Conservation (phyloP, 1,139 yeast species). For the Blastobotrys serpentis region DNA sequence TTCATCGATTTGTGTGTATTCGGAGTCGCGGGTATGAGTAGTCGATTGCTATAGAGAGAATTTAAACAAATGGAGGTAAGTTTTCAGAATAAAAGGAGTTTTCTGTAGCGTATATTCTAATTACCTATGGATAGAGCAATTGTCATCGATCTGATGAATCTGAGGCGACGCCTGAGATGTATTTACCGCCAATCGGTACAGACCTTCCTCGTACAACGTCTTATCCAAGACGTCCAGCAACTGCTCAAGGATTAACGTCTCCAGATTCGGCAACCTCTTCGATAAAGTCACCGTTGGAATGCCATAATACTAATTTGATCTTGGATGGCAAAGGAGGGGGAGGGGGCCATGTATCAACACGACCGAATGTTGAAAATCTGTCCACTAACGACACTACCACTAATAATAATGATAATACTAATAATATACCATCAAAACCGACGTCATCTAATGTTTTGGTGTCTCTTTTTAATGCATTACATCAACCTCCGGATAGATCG, state of each 20-base stretch:
- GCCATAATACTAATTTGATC: background rate
- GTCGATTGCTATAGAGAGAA: background rate
- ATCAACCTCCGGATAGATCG: background rate
- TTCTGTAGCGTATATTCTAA: background rate
- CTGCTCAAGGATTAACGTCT: conserved; percentile 6
- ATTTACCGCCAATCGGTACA: conserved; percentile 8
- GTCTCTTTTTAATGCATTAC: background rate
- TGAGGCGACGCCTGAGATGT: conserved; percentile 8
- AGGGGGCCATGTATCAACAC: background rate
- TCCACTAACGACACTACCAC: background rate
- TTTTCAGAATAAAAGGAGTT: background rate
- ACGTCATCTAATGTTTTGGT: conserved; percentile 5
- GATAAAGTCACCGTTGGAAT: conserved; percentile 2
- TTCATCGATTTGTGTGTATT: too few species aligned
- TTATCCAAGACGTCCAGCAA: conserved; percentile 8
- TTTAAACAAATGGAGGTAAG: conserved; percentile 9
- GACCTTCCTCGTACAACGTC: conserved; percentile 7
- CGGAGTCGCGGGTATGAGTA: conserved; percentile 2
- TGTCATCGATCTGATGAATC: conserved; percentile 6
- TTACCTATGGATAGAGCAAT: background rate
- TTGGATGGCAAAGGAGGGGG: background rate
- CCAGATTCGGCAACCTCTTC: conserved; percentile 7
- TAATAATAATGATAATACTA: background rate
- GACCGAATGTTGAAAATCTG: conserved; percentile 4
- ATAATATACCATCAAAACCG: background rate